Evolutionary conservation across 2,329 filamentous ascomycete species (phyloP).

Genomic region (Colletotrichum agaves): DNA sequence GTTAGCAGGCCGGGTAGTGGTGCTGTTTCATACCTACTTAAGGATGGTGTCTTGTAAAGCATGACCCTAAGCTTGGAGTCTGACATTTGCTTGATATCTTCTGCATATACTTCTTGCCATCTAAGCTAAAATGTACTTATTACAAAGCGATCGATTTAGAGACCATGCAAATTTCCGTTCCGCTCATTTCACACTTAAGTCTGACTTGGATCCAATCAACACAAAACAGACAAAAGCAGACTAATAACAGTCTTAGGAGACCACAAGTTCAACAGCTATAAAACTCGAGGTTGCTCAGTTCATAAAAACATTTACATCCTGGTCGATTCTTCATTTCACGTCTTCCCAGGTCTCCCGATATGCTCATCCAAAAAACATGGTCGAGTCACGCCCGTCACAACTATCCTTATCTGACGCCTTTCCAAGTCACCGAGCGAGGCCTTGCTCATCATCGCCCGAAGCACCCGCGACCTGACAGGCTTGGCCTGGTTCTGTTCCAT

Average conservation of each 20-base stretch:
- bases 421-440: too few species aligned
- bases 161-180: too few species aligned
- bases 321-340: constrained; percentile 68
- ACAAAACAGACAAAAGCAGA: too few species aligned
- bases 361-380: constrained; percentile 47
- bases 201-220: too few species aligned
- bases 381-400: constrained; percentile 21
- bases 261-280: background rate
- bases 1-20: constrained; percentile 89
- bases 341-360: constrained; percentile 63
- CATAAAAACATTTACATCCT: constrained; percentile 45
- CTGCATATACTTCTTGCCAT: background rate
- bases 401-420: background rate
- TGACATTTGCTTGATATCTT: background rate
- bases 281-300: too few species aligned
- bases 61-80: too few species aligned
- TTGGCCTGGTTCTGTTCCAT: too few species aligned
- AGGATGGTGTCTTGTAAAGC: constrained; percentile 40
- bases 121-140: background rate
- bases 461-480: too few species aligned
- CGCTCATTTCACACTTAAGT: too few species aligned
- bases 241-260: too few species aligned
- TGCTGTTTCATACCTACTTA: constrained; percentile 63
- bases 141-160: background rate
- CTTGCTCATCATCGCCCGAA: too few species aligned